Evolutionary conservation across 352 stramenopile species (phyloP).

Genomic region (Phytophthora megakarya): DNA sequence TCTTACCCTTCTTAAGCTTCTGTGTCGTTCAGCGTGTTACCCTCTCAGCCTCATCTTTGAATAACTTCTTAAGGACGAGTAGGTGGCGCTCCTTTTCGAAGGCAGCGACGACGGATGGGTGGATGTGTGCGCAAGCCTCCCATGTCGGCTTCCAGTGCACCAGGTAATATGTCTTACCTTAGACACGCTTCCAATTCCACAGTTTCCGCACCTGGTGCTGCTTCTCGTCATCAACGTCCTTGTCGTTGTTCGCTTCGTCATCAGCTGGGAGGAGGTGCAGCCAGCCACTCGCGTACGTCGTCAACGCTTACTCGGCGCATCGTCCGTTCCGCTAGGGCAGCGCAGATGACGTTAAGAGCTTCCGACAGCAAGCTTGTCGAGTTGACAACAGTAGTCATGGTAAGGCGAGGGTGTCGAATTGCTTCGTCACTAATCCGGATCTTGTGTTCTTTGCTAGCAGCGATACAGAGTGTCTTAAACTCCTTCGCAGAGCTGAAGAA

Average conservation of each 20-base stretch:
- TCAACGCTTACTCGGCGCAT: no score
- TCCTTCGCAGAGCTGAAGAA: slow-evolving; percentile 13
- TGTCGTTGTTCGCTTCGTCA: no score
- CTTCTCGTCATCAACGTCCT: no score
- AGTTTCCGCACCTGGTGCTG: no score
- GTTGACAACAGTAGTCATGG: slow-evolving; percentile 2
- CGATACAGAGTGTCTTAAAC: slow-evolving; percentile 16
- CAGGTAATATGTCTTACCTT: no score
- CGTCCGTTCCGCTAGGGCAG: no score
- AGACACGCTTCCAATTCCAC: no score
- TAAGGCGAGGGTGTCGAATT: slow-evolving; percentile 18
- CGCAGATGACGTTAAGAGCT: no score
- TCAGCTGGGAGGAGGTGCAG: no score
- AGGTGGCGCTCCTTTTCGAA: no score
- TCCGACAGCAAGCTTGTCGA: background rate
- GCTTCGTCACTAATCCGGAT: slow-evolving; percentile 11
- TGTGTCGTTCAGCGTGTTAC: slow-evolving; percentile 24
- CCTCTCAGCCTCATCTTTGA: slow-evolving; percentile 30
- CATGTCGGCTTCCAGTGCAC: slow-evolving; percentile 27
- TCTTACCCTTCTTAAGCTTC: no score
- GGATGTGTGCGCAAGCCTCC: slow-evolving; percentile 15
- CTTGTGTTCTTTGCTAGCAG: slow-evolving; percentile 3
- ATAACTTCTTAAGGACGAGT: slow-evolving; percentile 27
- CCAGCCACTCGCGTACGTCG: no score
- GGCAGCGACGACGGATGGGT: slow-evolving; percentile 9